phyloP scores from a whole-genome alignment of 257 asterid species.

The Rehmannia glutinosa region DNA sequence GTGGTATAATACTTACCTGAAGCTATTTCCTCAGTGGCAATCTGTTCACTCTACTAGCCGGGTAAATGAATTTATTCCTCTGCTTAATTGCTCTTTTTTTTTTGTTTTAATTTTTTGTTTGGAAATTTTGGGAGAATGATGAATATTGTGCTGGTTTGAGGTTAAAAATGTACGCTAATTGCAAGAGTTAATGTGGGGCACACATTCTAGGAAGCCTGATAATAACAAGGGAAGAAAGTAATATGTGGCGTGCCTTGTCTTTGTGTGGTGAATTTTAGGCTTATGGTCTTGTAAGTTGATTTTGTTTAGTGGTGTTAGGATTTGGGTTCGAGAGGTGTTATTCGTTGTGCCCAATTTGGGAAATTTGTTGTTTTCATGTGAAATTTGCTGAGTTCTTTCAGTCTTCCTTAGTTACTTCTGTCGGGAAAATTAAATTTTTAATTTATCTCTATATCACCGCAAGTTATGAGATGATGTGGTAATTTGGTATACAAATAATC shows the following conservation, averaged over 20 bases:
- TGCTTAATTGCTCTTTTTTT: background rate
- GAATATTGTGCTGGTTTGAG: background rate
- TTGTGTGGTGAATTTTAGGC: no score
- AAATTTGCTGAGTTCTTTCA: background rate
- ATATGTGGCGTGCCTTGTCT: no score
- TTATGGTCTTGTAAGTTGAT: background rate
- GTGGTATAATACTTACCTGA: slow-evolving; percentile 54
- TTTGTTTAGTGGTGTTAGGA: background rate
- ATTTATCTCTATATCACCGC: no score
- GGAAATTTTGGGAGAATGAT: background rate
- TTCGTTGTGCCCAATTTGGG: slow-evolving; percentile 6
- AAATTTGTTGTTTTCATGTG: background rate
- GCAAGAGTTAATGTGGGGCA: no score
- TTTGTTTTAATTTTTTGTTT: background rate
- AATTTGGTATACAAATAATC: background rate
- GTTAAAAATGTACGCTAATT: background rate
- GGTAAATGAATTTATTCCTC: slow-evolving; percentile 29
- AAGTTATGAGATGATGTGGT: background rate
- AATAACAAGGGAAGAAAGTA: no score
- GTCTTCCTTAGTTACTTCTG: background rate
- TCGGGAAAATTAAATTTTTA: background rate
- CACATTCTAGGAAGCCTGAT: no score
- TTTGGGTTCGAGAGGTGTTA: background rate
- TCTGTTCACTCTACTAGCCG: slow-evolving; percentile 40
- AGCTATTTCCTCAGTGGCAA: slow-evolving; percentile 62